Evolutionary conservation across 169 alveolate species (phyloP), one percentile per base, ranked within the genome.

Genomic region (Blepharisma undulans): DNA sequence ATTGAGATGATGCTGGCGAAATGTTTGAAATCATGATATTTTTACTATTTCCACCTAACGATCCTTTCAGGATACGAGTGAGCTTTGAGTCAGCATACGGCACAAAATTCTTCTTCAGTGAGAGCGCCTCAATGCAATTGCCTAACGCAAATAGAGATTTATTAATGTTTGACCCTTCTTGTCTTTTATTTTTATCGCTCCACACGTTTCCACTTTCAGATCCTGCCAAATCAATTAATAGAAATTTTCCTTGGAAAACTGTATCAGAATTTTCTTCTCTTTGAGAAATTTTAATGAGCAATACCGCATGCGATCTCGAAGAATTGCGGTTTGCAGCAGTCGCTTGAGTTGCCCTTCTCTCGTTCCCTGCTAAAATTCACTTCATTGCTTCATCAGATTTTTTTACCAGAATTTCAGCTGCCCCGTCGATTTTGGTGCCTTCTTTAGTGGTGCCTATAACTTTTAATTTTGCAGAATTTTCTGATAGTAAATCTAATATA

Each of bases 101-200:
- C 22, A 97, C 97, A 88, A 96, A 97, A 88, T 94, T 93, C 34
- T 95, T 96, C 95, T 92, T 77, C 94, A 93, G 36, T 94, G 97
- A 76, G 60, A 98, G 93, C 22, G 99, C 98, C 93, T 98, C 97
- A 25, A 98, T 98, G 76, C 99, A 98, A 94, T 98, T 98, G 18
- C 99, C 99, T 72, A 98, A 91, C 2, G 99, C 99, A 80, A 98
- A 91, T 61, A 98, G 92, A 19, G 98, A 96, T 86, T 98, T 94
- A 95, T 98, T 98, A 32, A 98, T 98, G 92, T 98, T 98, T 0
- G 99, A 99, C 59, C 99, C 99, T 95, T 98, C 99, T 98, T 97
- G 93, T 59, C 98, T 92, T 86, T 94, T 92, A 72, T 99, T 99
- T 94, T 97, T 92, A 92, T 97, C 97, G 30, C 95, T 93, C 3